Evolutionary conservation across 1,284 basidiomycete species (phyloP).

Genomic region (Rhizoctonia solani): DNA sequence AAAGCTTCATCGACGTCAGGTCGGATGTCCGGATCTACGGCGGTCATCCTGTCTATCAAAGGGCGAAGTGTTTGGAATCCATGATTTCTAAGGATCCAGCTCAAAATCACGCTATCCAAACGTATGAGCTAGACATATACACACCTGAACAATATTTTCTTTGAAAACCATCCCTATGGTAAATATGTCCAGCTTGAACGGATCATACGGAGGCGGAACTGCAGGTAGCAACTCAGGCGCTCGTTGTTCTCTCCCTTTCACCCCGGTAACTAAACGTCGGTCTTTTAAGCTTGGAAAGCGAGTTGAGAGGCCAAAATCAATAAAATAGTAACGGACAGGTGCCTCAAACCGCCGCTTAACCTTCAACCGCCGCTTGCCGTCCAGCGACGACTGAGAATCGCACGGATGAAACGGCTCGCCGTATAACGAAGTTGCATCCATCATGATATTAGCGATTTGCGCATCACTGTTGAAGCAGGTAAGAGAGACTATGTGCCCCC

Average conservation of each 20-base stretch:
- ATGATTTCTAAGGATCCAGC: no score
- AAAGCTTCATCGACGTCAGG: no score
- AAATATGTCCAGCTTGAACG: conserved; percentile 37
- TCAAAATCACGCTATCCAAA: no score
- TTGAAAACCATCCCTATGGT: conserved; percentile 27
- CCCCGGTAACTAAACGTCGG: neutral
- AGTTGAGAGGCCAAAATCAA: conserved; percentile 36
- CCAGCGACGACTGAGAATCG: neutral
- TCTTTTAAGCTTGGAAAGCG: neutral
- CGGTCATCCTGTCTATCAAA: no score
- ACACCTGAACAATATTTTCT: conserved; percentile 19
- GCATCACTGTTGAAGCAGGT: conserved; percentile 14
- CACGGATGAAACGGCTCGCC: conserved; percentile 20
- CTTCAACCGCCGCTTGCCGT: neutral
- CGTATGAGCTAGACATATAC: no score
- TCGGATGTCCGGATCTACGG: no score
- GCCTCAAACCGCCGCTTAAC: neutral
- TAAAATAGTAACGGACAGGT: conserved; percentile 32
- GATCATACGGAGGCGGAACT: conserved; percentile 27
- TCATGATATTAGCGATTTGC: conserved; percentile 31
- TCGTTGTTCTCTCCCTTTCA: neutral
- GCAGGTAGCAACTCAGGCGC: conserved; percentile 28
- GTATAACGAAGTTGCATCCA: conserved; percentile 10
- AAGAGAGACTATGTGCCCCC: neutral
- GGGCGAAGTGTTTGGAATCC: no score